phyloP scores from a whole-genome alignment of 805 yeast genomes.

The Schwanniomyces yamadae region DNA sequence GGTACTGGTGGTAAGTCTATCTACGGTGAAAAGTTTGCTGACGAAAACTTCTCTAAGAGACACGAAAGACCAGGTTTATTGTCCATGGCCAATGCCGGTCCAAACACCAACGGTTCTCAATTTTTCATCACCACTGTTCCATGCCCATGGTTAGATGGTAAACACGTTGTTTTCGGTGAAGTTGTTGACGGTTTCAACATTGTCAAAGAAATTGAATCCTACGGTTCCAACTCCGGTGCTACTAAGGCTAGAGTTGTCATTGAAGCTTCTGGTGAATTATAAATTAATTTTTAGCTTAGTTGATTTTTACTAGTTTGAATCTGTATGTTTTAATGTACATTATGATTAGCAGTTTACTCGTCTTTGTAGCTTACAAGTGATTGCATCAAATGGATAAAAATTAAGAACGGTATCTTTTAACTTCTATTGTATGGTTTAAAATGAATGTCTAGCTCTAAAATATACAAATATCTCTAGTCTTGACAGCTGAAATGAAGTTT shows the following conservation, averaged over 20 bases:
- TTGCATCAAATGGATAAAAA: too few species aligned
- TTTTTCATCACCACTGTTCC: constrained; percentile 83
- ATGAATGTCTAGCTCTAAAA: too few species aligned
- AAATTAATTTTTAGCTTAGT: constrained; percentile 14
- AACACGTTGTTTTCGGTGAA: constrained; percentile 78
- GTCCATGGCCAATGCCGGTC: constrained; percentile 93
- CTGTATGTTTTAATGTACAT: constrained; percentile 1
- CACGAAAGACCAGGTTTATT: constrained; percentile 80
- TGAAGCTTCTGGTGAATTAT: constrained; percentile 59
- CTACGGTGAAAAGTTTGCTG: constrained; percentile 67
- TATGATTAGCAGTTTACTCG: too few species aligned
- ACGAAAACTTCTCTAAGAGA: constrained; percentile 67
- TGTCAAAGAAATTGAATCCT: constrained; percentile 59
- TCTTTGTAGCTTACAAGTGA: too few species aligned
- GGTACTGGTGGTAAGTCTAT: constrained; percentile 94
- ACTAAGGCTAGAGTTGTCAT: constrained; percentile 64
- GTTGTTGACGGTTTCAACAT: constrained; percentile 62
- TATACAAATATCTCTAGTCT: too few species aligned
- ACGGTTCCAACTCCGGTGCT: constrained; percentile 66
- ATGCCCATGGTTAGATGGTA: constrained; percentile 77
- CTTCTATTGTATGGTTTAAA: too few species aligned
- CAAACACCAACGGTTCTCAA: constrained; percentile 90
- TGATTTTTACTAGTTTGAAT: background rate
- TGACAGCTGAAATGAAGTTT: too few species aligned
- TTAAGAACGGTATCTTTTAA: too few species aligned